Percentiles rank a stretch among this genome's conserved stretches.
These are phyloP conservation scores for Trichophyton mentagrophytes DNA, from an alignment of 2,329 filamentous ascomycete genomes.

Conservation along the genomic window DNA sequence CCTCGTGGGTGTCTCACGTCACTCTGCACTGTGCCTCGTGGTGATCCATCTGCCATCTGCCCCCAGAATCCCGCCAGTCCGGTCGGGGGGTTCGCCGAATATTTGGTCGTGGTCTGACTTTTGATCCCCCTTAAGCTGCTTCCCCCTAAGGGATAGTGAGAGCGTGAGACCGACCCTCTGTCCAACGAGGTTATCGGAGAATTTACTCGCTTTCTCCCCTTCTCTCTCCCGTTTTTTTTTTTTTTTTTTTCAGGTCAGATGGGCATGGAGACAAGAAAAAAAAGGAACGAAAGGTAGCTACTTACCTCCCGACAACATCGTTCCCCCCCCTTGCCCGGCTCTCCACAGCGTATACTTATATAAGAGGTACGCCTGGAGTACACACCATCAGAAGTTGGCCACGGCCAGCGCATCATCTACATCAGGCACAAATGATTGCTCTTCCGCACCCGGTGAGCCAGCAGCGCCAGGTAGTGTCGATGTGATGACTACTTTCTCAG, in stretches of 20 bases:
- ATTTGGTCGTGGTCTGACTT: too few relatives aligned
- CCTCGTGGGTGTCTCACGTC: slow-evolving; percentile 3
- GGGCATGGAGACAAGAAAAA: background rate
- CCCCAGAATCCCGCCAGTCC: background rate
- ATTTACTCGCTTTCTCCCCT: background rate
- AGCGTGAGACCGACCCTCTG: too few relatives aligned
- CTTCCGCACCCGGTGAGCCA: too few relatives aligned
- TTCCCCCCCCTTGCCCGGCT: background rate
- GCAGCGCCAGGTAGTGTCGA: too few relatives aligned
- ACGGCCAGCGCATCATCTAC: background rate
- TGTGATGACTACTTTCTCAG: too few relatives aligned
- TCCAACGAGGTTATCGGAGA: background rate
- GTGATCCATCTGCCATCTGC: background rate
- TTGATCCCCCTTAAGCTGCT: too few relatives aligned
- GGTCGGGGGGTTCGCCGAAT: background rate
- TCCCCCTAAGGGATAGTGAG: too few relatives aligned
- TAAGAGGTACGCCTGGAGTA: background rate
- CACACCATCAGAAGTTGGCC: background rate
- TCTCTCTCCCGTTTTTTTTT: background rate
- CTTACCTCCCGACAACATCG: background rate
- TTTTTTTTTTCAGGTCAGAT: background rate
- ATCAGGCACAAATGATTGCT: background rate
- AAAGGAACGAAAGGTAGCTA: background rate
- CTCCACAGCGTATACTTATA: background rate
- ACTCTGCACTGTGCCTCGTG: background rate